A percentile compares a stretch with the other conserved stretches of the same genome.
Conservation (phyloP, 2,329 filamentous ascomycete genomes). For the Stagonosporopsis tanaceti region DNA sequence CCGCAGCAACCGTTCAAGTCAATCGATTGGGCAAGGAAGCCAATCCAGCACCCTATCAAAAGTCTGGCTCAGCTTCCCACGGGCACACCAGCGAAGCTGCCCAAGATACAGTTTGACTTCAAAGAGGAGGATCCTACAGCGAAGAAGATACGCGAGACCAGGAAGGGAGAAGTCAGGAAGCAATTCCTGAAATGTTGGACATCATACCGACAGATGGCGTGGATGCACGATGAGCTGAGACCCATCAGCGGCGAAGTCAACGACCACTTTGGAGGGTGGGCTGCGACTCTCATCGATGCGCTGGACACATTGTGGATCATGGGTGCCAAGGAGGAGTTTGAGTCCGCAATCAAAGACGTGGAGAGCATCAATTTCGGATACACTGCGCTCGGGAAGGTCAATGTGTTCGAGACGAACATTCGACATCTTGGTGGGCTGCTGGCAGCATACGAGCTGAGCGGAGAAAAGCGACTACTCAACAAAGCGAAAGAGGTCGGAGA, state of each 20-base stretch:
- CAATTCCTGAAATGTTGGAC: slow-evolving; percentile 56
- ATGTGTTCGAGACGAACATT: slow-evolving; percentile 65
- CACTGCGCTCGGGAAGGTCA: slow-evolving; percentile 51
- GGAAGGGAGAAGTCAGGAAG: slow-evolving; percentile 50
- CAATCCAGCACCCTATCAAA: slow-evolving; percentile 51
- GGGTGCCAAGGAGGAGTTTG: slow-evolving; percentile 57
- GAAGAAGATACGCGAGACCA: slow-evolving; percentile 45
- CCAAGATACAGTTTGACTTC: slow-evolving; percentile 55
- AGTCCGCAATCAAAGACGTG: slow-evolving; percentile 54
- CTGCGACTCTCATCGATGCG: slow-evolving; percentile 56
- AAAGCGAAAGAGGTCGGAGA: slow-evolving; percentile 84
- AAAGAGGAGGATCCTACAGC: slow-evolving; percentile 44
- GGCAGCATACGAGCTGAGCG: slow-evolving; percentile 86
- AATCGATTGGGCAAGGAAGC: slow-evolving; percentile 53
- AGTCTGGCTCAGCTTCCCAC: slow-evolving; percentile 49
- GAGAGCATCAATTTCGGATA: slow-evolving; percentile 55
- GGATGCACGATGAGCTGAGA: slow-evolving; percentile 58
- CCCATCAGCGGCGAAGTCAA: slow-evolving; percentile 53
- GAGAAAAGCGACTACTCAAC: slow-evolving; percentile 73
- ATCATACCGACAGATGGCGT: slow-evolving; percentile 55
- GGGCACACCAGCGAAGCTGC: slow-evolving; percentile 48
- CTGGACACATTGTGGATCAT: slow-evolving; percentile 59
- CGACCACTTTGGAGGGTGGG: slow-evolving; percentile 58
- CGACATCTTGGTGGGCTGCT: slow-evolving; percentile 88
- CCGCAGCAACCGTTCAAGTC: slow-evolving; percentile 20